Base-by-base conservation (phyloP, 768 basidiomycete genomes). In the Pseudohyphozyma bogoriensis region DNA sequence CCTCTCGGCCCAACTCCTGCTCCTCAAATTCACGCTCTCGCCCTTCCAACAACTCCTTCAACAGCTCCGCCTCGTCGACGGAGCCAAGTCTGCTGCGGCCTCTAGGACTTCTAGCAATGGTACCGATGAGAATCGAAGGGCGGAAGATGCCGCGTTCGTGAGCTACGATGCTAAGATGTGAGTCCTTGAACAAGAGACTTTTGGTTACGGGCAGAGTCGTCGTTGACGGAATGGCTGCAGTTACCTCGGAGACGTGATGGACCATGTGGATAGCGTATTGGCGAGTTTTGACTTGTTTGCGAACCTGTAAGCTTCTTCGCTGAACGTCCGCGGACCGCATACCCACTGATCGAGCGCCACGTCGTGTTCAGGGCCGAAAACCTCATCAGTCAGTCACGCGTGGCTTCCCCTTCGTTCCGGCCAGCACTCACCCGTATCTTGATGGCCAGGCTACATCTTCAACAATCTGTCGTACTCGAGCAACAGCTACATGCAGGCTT, bases 231-330 rank as follows among this genome's bases (percentile, higher is more conserved):
- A n/a, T n/a, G n/a, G n/a, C n/a, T n/a, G n/a, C n/a, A n/a, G n/a
- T n/a, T n/a, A n/a, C n/a, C n/a, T 55, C 12, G 20, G 11, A 56
- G 85, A 87, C 69, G 83, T 86, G 3, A 78, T 80, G 60, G 86
- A 87, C 69, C 86, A 87, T 65, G 82, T 84, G 76, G 85, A 86
- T 56, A 83, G 83, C 60, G 81, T 84, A 39, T 70, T 87, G 29
- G 77, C 78, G 2, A 84, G 81, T 65, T 69, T 87, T 51, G 86
- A 87, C 62, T 85, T 85, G 81, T 86, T 86, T 64, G 77, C 82
- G 2, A 79, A 78, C 32, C 82, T 86, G 62, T 77, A 82, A 9
- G 83, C n/a, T 86, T 66, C 86, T 86, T 68, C 70, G 86, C 31
- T 33, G n/a, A 9, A 5, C 2, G 10, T 24, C n/a, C n/a, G n/a